Base-by-base conservation (phyloP, 2,329 filamentous ascomycete species). In the Curvularia lunata region DNA sequence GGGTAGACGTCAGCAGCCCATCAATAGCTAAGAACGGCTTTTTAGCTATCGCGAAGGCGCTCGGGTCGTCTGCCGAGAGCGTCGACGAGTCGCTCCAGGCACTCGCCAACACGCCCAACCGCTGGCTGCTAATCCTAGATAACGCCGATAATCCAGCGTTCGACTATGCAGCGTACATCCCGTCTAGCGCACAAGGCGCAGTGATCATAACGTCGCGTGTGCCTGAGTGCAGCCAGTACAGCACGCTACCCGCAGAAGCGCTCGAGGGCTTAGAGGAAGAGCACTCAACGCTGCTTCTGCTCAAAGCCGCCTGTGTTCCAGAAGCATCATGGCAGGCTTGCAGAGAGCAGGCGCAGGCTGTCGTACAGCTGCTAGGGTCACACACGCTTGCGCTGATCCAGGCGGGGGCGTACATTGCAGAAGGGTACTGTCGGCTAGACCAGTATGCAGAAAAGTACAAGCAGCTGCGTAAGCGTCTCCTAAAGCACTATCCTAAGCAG, bases 1-100 rank as follows among this genome's bases (percentile, higher is more conserved):
- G 65, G 69, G 60, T 75, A n/a, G 68, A 75, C 45, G 68, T 67
- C 5, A 62, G 66, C 58, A 71, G 56, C 34, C 5, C 25, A 1
- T 43, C 41, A 18, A 62, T 53, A 10, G 70, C 72, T 9, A 64
- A 70, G 49, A 52, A 49, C 18, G 63, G 52, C 8, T 75, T 75
- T 48, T 19, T 65, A 1, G 54, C 57, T 4, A 62, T 75, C 23
- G 66, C 71, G 5, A 54, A 63, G 5, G 48, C 30, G 12, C 30
- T 48, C 3, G 13, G 12, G 8, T 38, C 19, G 10, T 16, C 19
- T 38, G 7, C 19, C 1, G 30, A 48, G 30, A 48, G 46, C 6
- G 5, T 48, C 5, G 13, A 37, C 3, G 12, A 37, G 5, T 37
- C 19, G 5, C 28, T 38, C 18, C 13, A 48, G 19, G 13, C 13